A percentile compares a stretch with the other conserved stretches of the same genome.
These are phyloP conservation scores for Penicillium sp. DNA, from an alignment of 2,329 filamentous ascomycete genomes.

Conservation along the genomic window DNA sequence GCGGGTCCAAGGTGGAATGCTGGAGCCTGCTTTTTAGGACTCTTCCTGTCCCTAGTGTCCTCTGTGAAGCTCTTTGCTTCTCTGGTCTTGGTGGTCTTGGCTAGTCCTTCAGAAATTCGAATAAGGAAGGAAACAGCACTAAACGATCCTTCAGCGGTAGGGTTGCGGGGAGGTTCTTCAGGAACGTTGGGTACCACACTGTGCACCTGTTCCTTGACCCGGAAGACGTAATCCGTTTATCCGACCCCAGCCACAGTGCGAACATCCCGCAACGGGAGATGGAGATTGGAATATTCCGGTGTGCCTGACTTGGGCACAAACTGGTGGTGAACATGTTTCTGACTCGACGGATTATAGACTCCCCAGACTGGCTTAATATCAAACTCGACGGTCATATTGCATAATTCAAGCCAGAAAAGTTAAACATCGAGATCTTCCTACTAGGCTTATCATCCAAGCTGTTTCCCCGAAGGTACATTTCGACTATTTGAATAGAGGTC, in stretches of 20 bases:
- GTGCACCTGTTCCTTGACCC: neutral
- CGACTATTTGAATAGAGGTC: too few species aligned
- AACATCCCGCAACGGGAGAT: neutral
- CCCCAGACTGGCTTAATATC: neutral
- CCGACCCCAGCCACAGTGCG: neutral
- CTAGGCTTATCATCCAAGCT: too few species aligned
- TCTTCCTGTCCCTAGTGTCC: neutral
- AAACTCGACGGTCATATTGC: neutral
- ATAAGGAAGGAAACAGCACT: neutral
- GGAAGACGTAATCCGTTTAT: neutral
- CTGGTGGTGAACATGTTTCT: neutral
- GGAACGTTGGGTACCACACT: neutral
- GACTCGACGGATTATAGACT: neutral
- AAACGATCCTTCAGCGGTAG: neutral
- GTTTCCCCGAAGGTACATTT: too few species aligned
- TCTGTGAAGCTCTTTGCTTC: neutral
- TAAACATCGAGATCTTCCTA: too few species aligned
- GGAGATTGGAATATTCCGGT: neutral
- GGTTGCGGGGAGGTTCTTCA: neutral
- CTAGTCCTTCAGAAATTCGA: too few species aligned
- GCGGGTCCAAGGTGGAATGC: slow-evolving; percentile 10
- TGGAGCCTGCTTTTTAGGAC: slow-evolving; percentile 10
- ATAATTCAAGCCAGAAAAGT: neutral
- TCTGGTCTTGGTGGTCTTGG: neutral
- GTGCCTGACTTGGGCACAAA: neutral